Evolutionary conservation across 2,329 filamentous ascomycete genomes (phyloP).

Genomic region (Sporothrix brunneoviolacea): DNA sequence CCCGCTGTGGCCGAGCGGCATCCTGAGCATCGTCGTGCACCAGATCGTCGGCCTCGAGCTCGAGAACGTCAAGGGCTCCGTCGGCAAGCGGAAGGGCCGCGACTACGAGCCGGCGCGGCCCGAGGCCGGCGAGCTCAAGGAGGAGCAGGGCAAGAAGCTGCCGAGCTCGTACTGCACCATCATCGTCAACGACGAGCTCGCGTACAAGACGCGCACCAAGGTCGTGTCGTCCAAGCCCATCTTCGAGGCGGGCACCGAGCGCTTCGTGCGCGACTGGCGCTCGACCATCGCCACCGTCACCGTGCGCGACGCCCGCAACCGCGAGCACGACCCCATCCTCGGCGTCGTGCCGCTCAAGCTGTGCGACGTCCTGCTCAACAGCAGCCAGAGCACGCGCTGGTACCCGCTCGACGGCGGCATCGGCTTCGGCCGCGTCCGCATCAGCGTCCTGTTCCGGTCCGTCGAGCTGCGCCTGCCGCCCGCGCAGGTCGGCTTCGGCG

Average conservation of each 20-base stretch:
- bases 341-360: conserved; percentile 86
- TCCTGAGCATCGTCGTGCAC: conserved; percentile 80
- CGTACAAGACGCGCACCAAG: conserved; percentile 91
- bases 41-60: conserved; percentile 93
- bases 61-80: conserved; percentile 80
- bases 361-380: conserved; percentile 79
- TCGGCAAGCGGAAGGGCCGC: conserved; percentile 71
- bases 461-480: conserved; percentile 82
- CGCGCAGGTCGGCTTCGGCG: conserved; percentile 75
- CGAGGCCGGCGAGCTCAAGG: conserved; percentile 74
- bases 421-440: conserved; percentile 80
- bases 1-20: conserved; percentile 89
- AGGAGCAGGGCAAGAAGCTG: conserved; percentile 71
- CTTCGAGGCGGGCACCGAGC: conserved; percentile 92
- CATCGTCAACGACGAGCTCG: conserved; percentile 76
- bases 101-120: conserved; percentile 85
- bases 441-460: conserved; percentile 84
- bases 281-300: conserved; percentile 79
- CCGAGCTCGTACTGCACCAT: conserved; percentile 95
- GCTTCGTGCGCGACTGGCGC: conserved; percentile 89
- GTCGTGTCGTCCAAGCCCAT: conserved; percentile 91
- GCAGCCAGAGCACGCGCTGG: conserved; percentile 82
- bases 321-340: conserved; percentile 90
- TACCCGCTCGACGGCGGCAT: conserved; percentile 95
- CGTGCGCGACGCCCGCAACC: conserved; percentile 80